A percentile compares a stretch with the other conserved stretches of the same genome.
These are phyloP conservation scores for Picochlorum sp. DNA, from an alignment of 139 green algal species.

Conservation along the genomic window DNA sequence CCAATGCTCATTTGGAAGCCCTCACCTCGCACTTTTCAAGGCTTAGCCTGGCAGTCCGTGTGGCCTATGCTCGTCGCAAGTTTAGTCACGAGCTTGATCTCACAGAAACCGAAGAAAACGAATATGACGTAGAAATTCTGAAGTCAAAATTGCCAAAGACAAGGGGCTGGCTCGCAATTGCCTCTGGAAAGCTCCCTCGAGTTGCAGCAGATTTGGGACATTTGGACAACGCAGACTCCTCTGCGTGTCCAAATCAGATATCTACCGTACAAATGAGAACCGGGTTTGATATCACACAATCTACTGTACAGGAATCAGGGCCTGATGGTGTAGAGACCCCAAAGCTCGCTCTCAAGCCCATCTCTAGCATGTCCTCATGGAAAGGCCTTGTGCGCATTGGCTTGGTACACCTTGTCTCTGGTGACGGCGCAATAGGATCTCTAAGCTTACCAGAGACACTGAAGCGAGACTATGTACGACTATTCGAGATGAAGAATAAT, in stretches of 20 bases:
- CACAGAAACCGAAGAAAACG: background rate
- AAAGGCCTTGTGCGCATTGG: slow-evolving; percentile 48
- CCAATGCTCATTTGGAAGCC: slow-evolving; percentile 41
- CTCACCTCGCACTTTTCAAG: slow-evolving; percentile 5
- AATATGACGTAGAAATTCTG: background rate
- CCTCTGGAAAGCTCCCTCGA: slow-evolving; percentile 26
- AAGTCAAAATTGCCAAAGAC: slow-evolving; percentile 23
- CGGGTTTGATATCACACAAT: too few relatives aligned
- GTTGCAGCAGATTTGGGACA: slow-evolving; percentile 10
- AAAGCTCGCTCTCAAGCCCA: background rate
- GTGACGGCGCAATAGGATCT: slow-evolving; percentile 15
- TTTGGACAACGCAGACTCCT: background rate
- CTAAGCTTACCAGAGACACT: slow-evolving; percentile 54
- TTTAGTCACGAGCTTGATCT: slow-evolving; percentile 10
- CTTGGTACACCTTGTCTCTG: slow-evolving; percentile 48
- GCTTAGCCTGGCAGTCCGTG: background rate
- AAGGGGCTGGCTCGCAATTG: slow-evolving; percentile 33
- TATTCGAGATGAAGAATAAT: slow-evolving; percentile 56
- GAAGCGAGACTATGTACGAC: slow-evolving; percentile 36
- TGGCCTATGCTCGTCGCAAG: slow-evolving; percentile 28
- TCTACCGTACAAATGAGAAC: too few relatives aligned
- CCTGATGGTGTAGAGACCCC: too few relatives aligned
- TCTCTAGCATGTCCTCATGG: slow-evolving; percentile 29
- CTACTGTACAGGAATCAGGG: too few relatives aligned
- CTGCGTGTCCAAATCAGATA: background rate